Evolutionary conservation across 331 rosid genomes (phyloP), one percentile per base, ranked within the genome.

Genomic region (Rosa hybrid): DNA sequence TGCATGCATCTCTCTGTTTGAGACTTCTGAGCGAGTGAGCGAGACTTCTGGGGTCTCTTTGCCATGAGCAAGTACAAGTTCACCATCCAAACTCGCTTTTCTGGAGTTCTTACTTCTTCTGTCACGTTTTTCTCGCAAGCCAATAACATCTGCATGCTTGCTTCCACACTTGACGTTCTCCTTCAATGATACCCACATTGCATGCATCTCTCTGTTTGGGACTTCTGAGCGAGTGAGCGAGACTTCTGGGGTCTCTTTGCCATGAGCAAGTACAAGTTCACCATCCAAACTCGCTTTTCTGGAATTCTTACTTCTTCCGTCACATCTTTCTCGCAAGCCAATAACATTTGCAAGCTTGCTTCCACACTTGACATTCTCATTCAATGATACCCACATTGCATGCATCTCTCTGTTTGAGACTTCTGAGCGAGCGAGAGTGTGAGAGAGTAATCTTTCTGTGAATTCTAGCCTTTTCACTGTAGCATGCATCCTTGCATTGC

Each of bases 361-460:
- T 64, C 91, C 93, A 83, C 97, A 92, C 67, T 78, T 81, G 7
- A 85, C 86, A 56, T 86, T 89, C 54, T 86, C 89, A 85, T 84
- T 92, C 80, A 89, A 77, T 12, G 87, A 88, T 8, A 84, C 63
- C 93, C 95, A 92, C 46, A 89, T 57, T 20, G 85, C 78, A 70
- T 82, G 85, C 95, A 90, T 90, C 78, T 76, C 48, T 78, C 74
- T 78, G 5, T 57, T 42, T 76, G 64, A 17, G 63, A 67, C 48
- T 67, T 34, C 48, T 5, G 38, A 34, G 65, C 1, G 49, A 34
- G 18, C 5, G 54, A 45, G 27, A 2, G 5, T 21, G 12, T 8
- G 46, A 17, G 45, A 30, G n/a, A 54, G n/a, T 38, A 16, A 20
- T 16, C 14, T 34, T 27, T 53, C 12, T 53, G 65, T 38, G 67